Evolutionary conservation across 805 yeast genomes (phyloP).

Genomic region (Yarrowia sp.): DNA sequence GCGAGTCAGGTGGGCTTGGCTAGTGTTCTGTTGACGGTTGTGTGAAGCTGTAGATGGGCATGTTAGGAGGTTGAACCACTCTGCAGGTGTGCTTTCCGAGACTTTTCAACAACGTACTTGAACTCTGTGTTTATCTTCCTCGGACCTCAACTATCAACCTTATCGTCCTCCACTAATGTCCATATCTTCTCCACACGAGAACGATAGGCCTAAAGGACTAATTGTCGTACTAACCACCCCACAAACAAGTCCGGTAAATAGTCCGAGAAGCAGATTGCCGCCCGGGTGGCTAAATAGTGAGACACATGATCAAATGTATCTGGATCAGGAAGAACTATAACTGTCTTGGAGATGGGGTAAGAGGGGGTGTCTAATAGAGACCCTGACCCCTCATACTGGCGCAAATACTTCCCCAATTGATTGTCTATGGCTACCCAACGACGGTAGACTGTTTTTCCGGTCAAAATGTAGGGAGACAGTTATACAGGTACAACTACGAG

Average conservation of each 20-base stretch:
- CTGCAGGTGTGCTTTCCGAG: background rate
- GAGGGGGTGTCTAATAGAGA: too few species aligned
- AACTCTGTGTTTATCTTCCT: background rate
- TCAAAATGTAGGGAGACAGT: too few species aligned
- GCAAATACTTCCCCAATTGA: background rate
- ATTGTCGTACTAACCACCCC: background rate
- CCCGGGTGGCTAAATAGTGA: background rate
- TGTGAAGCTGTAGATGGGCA: background rate
- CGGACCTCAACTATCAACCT: conserved; percentile 15
- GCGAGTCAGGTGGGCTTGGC: conserved; percentile 6
- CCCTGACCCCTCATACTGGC: background rate
- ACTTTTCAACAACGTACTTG: background rate
- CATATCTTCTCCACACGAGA: background rate
- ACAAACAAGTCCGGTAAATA: conserved; percentile 15
- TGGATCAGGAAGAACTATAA: background rate
- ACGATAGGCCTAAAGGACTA: background rate
- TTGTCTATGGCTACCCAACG: background rate
- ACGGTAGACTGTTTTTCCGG: too few species aligned
- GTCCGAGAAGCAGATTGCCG: background rate
- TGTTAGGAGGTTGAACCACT: background rate
- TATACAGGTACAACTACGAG: too few species aligned
- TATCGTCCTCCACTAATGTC: conserved; percentile 9
- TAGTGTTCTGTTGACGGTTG: conserved; percentile 9
- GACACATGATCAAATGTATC: background rate
- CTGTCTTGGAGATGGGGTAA: conserved; percentile 20